Evolutionary conservation across 106 monocot species (phyloP).

Genomic region (Allium cepa): DNA sequence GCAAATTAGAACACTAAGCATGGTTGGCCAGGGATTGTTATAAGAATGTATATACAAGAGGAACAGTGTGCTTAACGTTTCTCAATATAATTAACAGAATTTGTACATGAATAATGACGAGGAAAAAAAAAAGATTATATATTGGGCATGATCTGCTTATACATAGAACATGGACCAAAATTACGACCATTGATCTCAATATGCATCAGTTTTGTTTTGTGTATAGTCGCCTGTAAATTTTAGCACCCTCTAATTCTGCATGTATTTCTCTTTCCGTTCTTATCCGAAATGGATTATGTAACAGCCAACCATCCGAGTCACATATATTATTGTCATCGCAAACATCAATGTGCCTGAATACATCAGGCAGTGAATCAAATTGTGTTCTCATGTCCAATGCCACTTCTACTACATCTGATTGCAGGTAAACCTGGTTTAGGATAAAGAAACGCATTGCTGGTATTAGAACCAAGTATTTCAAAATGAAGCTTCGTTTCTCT

Average conservation of each 20-base stretch:
- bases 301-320: conserved; percentile 69
- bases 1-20: too few species aligned
- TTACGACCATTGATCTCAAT: too few species aligned
- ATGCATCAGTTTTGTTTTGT: conserved; percentile 16
- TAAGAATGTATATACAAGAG: too few species aligned
- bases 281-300: conserved; percentile 77
- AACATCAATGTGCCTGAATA: conserved; percentile 53
- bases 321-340: conserved; percentile 19
- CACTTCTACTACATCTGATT: conserved; percentile 80
- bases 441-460: neutral
- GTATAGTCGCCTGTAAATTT: conserved; percentile 76
- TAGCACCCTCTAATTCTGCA: conserved; percentile 82
- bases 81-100: too few species aligned
- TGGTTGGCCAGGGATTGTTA: too few species aligned
- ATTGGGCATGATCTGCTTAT: too few species aligned
- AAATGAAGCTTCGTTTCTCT: too few species aligned
- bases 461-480: too few species aligned
- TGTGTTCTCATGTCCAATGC: conserved; percentile 76
- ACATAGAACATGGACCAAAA: neutral
- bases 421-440: conserved; percentile 53
- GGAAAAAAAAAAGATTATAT: too few species aligned
- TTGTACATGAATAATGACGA: too few species aligned
- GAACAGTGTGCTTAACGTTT: too few species aligned
- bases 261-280: conserved; percentile 94
- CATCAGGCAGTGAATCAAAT: conserved; percentile 50